Evolutionary conservation across 805 yeast genomes (phyloP), one percentile per base, ranked within the genome.

Genomic region (Yarrowia yakushimensis): DNA sequence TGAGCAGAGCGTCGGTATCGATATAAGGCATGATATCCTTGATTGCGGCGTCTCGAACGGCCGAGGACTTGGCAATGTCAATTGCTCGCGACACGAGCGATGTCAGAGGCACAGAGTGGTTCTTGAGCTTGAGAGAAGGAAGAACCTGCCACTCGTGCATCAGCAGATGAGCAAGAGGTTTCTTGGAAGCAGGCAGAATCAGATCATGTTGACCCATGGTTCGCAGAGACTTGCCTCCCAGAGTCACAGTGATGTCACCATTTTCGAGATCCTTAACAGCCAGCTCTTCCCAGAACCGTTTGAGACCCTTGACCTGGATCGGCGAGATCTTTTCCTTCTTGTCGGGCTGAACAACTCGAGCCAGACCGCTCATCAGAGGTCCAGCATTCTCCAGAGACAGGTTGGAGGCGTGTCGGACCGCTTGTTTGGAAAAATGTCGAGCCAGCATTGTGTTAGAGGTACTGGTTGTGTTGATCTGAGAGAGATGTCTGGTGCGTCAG

Each of bases 1-100:
- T 90, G 60, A 94, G 79, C 66, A 96, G 77, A 1, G 98, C 91
- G 73, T 94, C 99, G 0, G 99, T 94, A 72, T 94, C 99, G 64
- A 96, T 78, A 71, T 92, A 94, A 62, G 92, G 84, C 69, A 93
- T 76, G 65, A 94, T 75, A 66, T 81, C 82, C 43, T 79, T 73
- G 65, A 83, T 81, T 20, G 90, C 82, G 43, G 81, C 82, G 4
- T 79, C 81, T 5, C 87, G 63, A 2, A 69, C 70, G 3, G 76
- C 75, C 1, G 74, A 72, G 0, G 65, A 66, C 31, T 77, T 72
- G 25, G 78, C 73, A 67, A 94, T 76, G 72, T 94, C 99, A 52
- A 94, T 83, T 15, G 96, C 89, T 66, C 99, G 80, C 0, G 97
- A 85, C 4, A 88, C 85, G 61, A 94, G 75, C 0, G 97, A 89